Evolutionary conservation across 2,329 filamentous ascomycete species (phyloP).

Genomic region (Seiridium cupressi): DNA sequence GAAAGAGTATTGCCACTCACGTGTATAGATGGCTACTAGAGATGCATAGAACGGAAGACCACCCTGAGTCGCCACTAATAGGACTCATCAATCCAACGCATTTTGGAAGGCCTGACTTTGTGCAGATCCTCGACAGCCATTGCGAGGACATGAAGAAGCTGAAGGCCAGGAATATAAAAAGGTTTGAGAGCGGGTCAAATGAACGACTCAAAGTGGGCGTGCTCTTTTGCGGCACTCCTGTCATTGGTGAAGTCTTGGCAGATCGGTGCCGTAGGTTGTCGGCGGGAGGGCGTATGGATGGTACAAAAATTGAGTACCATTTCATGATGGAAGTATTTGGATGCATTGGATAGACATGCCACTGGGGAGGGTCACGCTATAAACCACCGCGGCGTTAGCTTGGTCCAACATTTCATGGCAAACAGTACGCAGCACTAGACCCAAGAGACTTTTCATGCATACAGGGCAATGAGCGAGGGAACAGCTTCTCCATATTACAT

Average conservation of each 20-base stretch:
- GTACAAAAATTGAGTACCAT: constrained; percentile 51
- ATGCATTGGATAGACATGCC: constrained; percentile 14
- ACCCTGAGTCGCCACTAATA: constrained; percentile 52
- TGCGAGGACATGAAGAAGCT: constrained; percentile 49
- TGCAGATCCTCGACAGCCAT: constrained; percentile 49
- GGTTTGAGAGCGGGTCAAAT: constrained; percentile 20
- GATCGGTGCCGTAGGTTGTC: constrained; percentile 52
- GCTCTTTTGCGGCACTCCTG: constrained; percentile 55
- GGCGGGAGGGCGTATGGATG: constrained; percentile 47
- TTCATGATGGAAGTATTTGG: constrained; percentile 60
- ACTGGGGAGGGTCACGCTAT: not conserved
- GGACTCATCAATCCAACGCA: constrained; percentile 51
- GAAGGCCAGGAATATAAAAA: constrained; percentile 13
- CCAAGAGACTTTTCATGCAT: too few species aligned
- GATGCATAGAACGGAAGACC: constrained; percentile 48
- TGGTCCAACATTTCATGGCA: too few species aligned
- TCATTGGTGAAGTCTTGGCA: constrained; percentile 54
- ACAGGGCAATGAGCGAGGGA: too few species aligned
- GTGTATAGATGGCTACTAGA: constrained; percentile 57
- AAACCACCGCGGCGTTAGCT: not conserved
- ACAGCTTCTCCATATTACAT: too few species aligned
- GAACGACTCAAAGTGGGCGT: constrained; percentile 48
- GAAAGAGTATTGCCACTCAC: constrained; percentile 50
- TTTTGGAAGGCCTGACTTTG: constrained; percentile 55
- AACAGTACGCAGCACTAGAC: too few species aligned